Base-by-base conservation (phyloP, 768 basidiomycete species). In the Leccinellum rugosiceps region DNA sequence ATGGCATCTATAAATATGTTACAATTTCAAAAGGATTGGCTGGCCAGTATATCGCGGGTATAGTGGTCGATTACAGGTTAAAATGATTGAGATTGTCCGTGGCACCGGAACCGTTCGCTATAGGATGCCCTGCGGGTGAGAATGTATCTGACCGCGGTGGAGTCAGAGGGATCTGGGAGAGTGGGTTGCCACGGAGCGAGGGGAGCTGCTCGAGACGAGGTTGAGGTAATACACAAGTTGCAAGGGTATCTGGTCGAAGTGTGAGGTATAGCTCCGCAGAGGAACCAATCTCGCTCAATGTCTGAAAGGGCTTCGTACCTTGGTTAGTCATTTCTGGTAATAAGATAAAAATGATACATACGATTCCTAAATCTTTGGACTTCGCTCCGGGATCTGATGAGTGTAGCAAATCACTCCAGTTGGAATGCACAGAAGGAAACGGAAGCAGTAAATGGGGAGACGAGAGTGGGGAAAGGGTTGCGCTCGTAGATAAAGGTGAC, bases 311-410 rank as follows among this genome's bases (percentile, higher is more conserved):
- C 41, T 14, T 21, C 15, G 31, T 31, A 30, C 10, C 26, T 65
- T 30, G 53, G 55, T 50, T 56, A 50, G 44, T 49, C 47, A 21
- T 21, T 31, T 23, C 10, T 50, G 8, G 32, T 15, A 17, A 38
- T 6, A 52, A 15, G 4, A 21, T 53, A 46, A 21, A 35, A 43
- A 15, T 6, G 7, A 35, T n/a, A 56, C 64, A 43, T 55, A 78
- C 77, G 47, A 69, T 67, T 41, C 69, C 66, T 23, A 67, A 52
- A 52, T 70, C 70, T 21, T 58, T 68, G n/a, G 67, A 57, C 10
- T 61, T 58, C 38, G 53, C 47, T 34, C 56, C 56, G n/a, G 60
- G 53, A 44, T 64, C 68, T 13, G 67, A 64, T 45, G 65, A 67
- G 34, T n/a, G n/a, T n/a, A 53, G 45, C 11, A 23, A 15, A 23